phyloP scores from a whole-genome alignment of 2,329 filamentous ascomycete genomes.

The Pseudocercospora macadamiae region DNA sequence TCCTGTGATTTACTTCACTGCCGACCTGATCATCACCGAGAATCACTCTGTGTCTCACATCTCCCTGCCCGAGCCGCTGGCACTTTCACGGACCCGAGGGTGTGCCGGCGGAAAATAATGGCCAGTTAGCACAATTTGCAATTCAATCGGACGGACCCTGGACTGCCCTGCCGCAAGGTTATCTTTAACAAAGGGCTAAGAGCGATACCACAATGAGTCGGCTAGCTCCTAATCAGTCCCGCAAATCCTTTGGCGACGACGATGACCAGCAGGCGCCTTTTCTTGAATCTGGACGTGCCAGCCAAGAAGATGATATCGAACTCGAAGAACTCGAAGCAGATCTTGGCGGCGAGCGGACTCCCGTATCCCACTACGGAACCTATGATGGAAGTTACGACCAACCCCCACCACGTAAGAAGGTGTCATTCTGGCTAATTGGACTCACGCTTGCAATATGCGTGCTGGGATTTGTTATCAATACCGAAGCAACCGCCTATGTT shows the following conservation, averaged over 20 bases:
- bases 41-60: background rate
- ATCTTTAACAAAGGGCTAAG: conserved; percentile 1
- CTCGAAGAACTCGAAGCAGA: conserved; percentile 18
- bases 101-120: background rate
- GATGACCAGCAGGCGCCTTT: conserved; percentile 28
- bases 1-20: background rate
- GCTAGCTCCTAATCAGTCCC: conserved; percentile 14
- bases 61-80: background rate
- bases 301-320: conserved; percentile 24
- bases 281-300: conserved; percentile 24
- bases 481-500: conserved; percentile 39
- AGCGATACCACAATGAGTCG: conserved; percentile 22
- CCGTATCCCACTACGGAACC: conserved; percentile 21
- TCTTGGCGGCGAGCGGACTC: conserved; percentile 27
- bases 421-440: conserved; percentile 26
- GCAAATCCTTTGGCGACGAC: conserved; percentile 17
- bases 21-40: conserved; percentile 1
- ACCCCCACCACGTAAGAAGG: conserved; percentile 18
- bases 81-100: background rate
- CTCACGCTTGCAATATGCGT: conserved; percentile 33
- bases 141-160: background rate
- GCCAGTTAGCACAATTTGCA: background rate
- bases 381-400: conserved; percentile 15
- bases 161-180: background rate
- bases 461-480: conserved; percentile 37